phyloP scores from a whole-genome alignment of 495 filamentous ascomycete genomes.

The Trypethelium eluteriae region DNA sequence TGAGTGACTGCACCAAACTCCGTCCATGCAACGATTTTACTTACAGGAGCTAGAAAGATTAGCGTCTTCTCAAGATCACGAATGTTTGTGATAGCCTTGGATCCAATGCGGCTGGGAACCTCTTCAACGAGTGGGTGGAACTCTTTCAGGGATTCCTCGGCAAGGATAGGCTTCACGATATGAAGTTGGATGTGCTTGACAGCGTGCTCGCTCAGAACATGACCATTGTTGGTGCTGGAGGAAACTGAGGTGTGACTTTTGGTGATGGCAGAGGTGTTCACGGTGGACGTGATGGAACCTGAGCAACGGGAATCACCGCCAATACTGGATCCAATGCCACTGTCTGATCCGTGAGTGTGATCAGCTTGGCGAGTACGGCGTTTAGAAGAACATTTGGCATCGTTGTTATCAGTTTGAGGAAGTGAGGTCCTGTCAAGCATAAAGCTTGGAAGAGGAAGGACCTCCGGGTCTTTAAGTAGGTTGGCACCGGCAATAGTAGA shows the following conservation, averaged over 20 bases:
- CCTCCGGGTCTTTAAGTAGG: slow-evolving; percentile 35
- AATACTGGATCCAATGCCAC: slow-evolving; percentile 54
- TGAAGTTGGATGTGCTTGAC: slow-evolving; percentile 49
- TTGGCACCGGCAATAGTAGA: slow-evolving; percentile 20
- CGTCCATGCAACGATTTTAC: slow-evolving; percentile 42
- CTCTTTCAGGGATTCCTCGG: slow-evolving; percentile 53
- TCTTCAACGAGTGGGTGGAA: slow-evolving; percentile 71
- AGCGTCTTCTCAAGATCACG: slow-evolving; percentile 86
- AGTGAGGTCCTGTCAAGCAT: slow-evolving; percentile 26
- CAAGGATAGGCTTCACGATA: slow-evolving; percentile 51
- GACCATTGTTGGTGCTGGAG: slow-evolving; percentile 16
- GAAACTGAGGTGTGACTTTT: slow-evolving; percentile 14
- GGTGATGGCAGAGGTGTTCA: slow-evolving; percentile 39
- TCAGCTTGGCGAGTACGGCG: slow-evolving; percentile 44
- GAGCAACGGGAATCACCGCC: slow-evolving; percentile 30
- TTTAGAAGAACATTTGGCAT: slow-evolving; percentile 34
- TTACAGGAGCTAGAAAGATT: slow-evolving; percentile 79
- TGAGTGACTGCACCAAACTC: slow-evolving; percentile 57
- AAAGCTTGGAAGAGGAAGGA: slow-evolving; percentile 35
- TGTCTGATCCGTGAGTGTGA: slow-evolving; percentile 54
- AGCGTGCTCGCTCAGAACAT: slow-evolving; percentile 44
- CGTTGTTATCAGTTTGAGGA: slow-evolving; percentile 35
- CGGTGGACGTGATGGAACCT: slow-evolving; percentile 23
- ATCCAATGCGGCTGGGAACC: slow-evolving; percentile 65
- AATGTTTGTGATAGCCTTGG: slow-evolving; percentile 74